Conservation (phyloP, 805 yeast species). For the Clavispora asparagi region DNA sequence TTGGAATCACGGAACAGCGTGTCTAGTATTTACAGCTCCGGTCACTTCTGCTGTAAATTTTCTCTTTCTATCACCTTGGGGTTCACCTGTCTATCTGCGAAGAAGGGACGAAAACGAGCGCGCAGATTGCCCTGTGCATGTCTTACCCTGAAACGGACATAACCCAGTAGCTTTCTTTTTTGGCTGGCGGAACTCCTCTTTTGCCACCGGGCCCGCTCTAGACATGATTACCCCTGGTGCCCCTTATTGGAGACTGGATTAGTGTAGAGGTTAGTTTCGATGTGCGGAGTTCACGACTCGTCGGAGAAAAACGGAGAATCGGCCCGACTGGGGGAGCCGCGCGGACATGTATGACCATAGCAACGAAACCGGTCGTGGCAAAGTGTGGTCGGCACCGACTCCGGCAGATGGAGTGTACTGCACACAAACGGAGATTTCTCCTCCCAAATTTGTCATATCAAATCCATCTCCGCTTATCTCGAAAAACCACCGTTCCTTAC, state of each 20-base stretch:
- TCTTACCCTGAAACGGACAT: too few relatives aligned
- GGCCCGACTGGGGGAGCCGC: neutral
- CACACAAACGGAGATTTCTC: neutral
- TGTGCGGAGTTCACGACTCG: neutral
- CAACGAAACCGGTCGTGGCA: neutral
- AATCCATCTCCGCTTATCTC: conserved; percentile 2
- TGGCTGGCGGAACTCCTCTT: neutral
- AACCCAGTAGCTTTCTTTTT: too few relatives aligned
- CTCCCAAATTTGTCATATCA: conserved; percentile 1
- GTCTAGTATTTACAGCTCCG: too few relatives aligned
- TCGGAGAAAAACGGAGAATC: neutral
- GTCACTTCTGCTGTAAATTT: too few relatives aligned
- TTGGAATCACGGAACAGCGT: too few relatives aligned
- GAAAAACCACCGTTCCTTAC: neutral
- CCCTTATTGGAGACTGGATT: too few relatives aligned
- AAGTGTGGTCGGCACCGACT: conserved; percentile 1
- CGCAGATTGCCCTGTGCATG: too few relatives aligned
- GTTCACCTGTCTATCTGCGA: too few relatives aligned
- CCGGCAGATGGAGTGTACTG: neutral
- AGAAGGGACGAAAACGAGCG: too few relatives aligned
- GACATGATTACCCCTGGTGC: neutral
- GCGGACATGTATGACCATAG: neutral
- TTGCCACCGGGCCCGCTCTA: neutral
- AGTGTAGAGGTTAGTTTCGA: neutral
- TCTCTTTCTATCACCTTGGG: too few relatives aligned